A percentile compares a stretch with the other conserved stretches of the same genome.
phyloP scores from a whole-genome alignment of 2,329 filamentous ascomycete genomes.

The Claviceps quebecensis region DNA sequence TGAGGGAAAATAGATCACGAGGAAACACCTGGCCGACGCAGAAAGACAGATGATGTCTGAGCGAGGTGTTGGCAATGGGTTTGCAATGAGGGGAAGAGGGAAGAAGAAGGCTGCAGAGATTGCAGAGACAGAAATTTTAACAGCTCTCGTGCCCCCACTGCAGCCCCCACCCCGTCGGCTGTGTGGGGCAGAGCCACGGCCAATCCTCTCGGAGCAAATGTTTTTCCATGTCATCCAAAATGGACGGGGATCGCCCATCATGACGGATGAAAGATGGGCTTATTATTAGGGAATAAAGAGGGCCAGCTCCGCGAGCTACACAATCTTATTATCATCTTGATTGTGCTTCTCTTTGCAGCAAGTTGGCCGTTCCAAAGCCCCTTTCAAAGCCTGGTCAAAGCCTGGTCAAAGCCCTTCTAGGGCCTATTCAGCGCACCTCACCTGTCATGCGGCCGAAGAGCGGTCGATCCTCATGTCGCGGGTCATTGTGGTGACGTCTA shows the following conservation, averaged over 20 bases:
- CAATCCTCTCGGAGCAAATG: constrained; percentile 1
- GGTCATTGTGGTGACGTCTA: neutral
- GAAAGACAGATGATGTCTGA: constrained; percentile 7
- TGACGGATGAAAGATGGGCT: no score
- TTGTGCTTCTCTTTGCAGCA: neutral
- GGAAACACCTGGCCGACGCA: constrained; percentile 13
- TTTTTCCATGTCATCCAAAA: neutral
- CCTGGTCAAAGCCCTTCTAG: no score
- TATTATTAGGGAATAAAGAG: no score
- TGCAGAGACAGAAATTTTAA: constrained; percentile 18
- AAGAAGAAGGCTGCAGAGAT: constrained; percentile 10
- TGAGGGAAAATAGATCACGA: constrained; percentile 1
- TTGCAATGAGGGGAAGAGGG: constrained; percentile 7
- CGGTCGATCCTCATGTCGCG: no score
- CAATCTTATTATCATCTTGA: neutral
- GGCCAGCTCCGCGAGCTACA: neutral
- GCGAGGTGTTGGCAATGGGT: neutral
- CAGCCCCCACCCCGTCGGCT: neutral
- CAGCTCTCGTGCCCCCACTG: constrained; percentile 9
- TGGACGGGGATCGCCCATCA: no score
- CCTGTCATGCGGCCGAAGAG: neutral
- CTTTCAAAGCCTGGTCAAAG: no score
- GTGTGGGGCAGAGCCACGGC: neutral
- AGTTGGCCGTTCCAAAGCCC: no score
- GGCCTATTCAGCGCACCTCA: neutral